Conservation (phyloP, 768 basidiomycete species). For the Termitomyces sp. region DNA sequence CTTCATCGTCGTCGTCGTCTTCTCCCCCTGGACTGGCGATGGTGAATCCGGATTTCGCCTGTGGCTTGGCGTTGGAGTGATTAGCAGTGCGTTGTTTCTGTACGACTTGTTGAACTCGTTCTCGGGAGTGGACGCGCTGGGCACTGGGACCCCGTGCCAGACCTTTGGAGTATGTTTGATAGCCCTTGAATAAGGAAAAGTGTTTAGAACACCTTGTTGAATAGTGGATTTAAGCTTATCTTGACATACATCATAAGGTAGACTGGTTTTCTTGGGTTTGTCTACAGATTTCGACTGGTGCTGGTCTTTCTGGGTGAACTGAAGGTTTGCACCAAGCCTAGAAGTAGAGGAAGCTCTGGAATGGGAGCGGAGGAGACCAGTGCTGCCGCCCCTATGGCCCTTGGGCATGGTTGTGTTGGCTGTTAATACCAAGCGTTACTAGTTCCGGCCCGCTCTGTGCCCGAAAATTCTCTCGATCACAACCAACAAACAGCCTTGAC, state of each 20-base stretch:
- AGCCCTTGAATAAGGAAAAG: constrained; percentile 2
- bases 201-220: not conserved
- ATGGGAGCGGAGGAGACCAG: constrained; percentile 50
- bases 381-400: constrained; percentile 37
- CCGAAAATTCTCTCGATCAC: constrained; percentile 7
- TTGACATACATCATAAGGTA: constrained; percentile 39
- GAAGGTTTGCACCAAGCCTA: constrained; percentile 55
- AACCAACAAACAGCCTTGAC: not conserved
- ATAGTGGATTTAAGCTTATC: constrained; percentile 12
- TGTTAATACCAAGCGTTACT: too few species aligned
- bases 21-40: constrained; percentile 43
- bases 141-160: constrained; percentile 25
- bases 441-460: constrained; percentile 11
- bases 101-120: constrained; percentile 20
- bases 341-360: constrained; percentile 60
- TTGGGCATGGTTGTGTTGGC: constrained; percentile 41
- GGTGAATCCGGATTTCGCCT: constrained; percentile 50
- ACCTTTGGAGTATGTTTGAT: constrained; percentile 22
- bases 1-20: constrained; percentile 55
- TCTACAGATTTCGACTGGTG: constrained; percentile 37
- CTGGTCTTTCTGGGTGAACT: constrained; percentile 63
- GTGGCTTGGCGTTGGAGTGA: constrained; percentile 19
- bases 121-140: constrained; percentile 29
- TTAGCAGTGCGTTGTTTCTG: constrained; percentile 18
- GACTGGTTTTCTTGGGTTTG: constrained; percentile 44